Evolutionary conservation across 768 basidiomycete species (phyloP).

Genomic region (Lyophyllum shimeji): DNA sequence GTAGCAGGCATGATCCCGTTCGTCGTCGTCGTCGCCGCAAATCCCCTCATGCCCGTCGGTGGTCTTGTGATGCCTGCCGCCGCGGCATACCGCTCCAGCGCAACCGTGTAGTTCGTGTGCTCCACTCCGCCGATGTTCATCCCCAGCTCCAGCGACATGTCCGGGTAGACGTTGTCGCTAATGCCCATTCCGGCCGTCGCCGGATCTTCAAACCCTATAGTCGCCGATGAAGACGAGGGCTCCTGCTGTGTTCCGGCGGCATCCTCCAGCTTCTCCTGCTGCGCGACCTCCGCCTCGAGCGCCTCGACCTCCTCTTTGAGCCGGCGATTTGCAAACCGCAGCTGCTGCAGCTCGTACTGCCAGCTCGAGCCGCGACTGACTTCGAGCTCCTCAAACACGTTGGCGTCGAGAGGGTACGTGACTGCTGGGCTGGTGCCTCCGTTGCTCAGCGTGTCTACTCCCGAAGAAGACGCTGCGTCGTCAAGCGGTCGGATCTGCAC

Average conservation of each 20-base stretch:
- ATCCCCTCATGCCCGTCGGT: no score
- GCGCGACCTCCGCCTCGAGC: slow-evolving; percentile 24
- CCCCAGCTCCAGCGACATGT: background rate
- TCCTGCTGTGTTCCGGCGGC: background rate
- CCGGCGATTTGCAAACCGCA: slow-evolving; percentile 69
- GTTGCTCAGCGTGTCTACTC: no score
- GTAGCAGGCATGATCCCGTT: background rate
- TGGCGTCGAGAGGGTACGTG: slow-evolving; percentile 13
- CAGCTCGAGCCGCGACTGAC: slow-evolving; percentile 72
- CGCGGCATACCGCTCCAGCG: background rate
- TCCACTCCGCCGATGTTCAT: background rate
- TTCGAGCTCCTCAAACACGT: slow-evolving; percentile 77
- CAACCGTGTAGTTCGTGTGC: background rate
- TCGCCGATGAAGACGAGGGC: background rate
- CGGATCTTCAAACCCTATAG: background rate
- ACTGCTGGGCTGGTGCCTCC: background rate
- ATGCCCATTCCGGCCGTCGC: background rate
- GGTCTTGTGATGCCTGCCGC: no score
- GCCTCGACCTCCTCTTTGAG: slow-evolving; percentile 53
- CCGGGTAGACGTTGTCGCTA: background rate
- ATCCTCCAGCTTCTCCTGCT: background rate
- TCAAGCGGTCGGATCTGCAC: slow-evolving; percentile 36
- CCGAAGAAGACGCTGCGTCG: slow-evolving; percentile 8
- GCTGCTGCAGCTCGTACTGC: slow-evolving; percentile 91
- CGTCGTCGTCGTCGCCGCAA: background rate